Evolutionary conservation across 2,329 filamentous ascomycete species (phyloP).

Genomic region (Fusarium sp.): DNA sequence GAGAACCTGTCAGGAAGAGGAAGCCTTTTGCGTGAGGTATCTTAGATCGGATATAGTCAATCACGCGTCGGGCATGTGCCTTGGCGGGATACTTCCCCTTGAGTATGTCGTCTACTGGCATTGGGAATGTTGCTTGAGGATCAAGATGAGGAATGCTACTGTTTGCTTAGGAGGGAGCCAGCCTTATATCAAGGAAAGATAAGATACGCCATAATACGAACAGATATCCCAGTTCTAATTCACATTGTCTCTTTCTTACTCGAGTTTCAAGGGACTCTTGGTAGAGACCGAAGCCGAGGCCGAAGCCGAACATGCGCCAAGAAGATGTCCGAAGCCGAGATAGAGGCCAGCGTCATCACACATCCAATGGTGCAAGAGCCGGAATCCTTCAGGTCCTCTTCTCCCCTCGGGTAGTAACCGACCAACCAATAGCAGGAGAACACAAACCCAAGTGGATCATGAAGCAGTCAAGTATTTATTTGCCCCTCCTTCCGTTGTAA

Average conservation of each 20-base stretch:
- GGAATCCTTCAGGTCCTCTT: no score
- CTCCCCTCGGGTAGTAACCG: not conserved
- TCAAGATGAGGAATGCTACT: not conserved
- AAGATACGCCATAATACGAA: no score
- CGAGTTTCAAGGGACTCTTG: not conserved
- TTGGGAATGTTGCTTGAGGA: not conserved
- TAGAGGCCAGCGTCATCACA: not conserved
- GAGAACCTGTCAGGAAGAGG: not conserved
- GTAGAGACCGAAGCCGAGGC: not conserved
- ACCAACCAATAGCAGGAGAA: not conserved
- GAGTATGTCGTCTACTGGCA: not conserved
- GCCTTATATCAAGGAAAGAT: not conserved
- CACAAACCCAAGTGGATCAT: not conserved
- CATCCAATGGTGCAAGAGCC: not conserved
- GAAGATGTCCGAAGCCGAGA: not conserved
- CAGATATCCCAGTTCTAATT: no score
- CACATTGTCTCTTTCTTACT: not conserved
- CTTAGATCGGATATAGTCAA: not conserved
- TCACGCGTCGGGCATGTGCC: not conserved
- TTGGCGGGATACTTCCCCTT: not conserved
- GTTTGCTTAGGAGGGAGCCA: not conserved
- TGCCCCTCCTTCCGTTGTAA: not conserved
- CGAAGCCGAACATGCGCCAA: not conserved
- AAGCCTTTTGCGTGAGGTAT: not conserved
- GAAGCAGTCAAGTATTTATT: not conserved